Evolutionary conservation across 139 green algal species (phyloP).

Genomic region (Micromonas commoda): DNA sequence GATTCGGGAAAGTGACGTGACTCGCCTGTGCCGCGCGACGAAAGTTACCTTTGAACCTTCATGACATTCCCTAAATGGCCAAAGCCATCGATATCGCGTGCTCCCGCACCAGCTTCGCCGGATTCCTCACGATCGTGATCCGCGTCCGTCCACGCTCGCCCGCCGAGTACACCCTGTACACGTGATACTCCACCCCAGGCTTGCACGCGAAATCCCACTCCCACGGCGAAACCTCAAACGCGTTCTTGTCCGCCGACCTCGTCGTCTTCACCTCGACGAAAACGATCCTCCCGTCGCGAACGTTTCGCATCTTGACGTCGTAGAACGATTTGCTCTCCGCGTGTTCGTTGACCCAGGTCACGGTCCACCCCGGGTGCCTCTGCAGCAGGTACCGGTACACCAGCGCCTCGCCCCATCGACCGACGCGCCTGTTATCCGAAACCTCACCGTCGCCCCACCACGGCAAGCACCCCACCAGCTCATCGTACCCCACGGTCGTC

Average conservation of each 20-base stretch:
- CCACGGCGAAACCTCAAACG: slow-evolving; percentile 28
- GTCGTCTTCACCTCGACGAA: slow-evolving; percentile 32
- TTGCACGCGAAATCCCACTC: slow-evolving; percentile 32
- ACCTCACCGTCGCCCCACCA: not conserved
- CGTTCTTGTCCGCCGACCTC: slow-evolving; percentile 12
- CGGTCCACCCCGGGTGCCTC: not conserved
- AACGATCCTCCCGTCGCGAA: not conserved
- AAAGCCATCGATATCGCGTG: not conserved
- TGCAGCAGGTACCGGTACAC: slow-evolving; percentile 22
- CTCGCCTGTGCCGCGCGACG: too few species aligned
- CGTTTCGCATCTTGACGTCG: slow-evolving; percentile 4
- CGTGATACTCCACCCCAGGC: slow-evolving; percentile 11
- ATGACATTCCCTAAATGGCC: slow-evolving; percentile 5
- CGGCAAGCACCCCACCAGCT: not conserved
- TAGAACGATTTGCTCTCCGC: slow-evolving; percentile 9
- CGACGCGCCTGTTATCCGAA: not conserved
- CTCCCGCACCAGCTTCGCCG: not conserved
- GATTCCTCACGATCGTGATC: slow-evolving; percentile 5
- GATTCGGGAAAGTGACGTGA: too few species aligned
- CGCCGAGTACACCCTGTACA: slow-evolving; percentile 16
- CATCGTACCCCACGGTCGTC: not conserved
- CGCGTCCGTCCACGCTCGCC: not conserved
- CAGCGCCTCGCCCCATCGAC: slow-evolving; percentile 19
- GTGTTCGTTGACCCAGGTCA: slow-evolving; percentile 2
- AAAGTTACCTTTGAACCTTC: too few species aligned